Evolutionary conservation across 257 asterid species (phyloP), one percentile per base, ranked within the genome.

Genomic region (Avicennia marina): DNA sequence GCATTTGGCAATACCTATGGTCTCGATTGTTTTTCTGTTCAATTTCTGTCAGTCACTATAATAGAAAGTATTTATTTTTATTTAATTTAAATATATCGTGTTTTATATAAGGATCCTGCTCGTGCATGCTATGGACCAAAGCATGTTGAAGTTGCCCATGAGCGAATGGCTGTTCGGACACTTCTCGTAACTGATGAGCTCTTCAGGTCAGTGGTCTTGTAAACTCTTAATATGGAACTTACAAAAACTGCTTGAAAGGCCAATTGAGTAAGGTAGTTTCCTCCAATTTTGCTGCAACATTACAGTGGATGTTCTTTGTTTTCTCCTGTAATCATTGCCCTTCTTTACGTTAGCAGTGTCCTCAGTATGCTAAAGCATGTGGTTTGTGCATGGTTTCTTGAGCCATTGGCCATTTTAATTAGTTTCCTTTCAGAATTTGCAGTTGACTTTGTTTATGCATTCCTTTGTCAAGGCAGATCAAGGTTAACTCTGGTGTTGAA

Each of bases 71-170:
- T 22, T 48, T n/a, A n/a, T 43, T 15, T n/a, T 41, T 38, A 34
- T 24, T 53, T 48, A 60, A 56, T 48, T 71, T 45, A 46, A 62
- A 4, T 53, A 19, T 57, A 16, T 43, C 59, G 50, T 55, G 11
- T 43, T 52, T 63, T 70, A 59, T 13, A 65, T 16, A 53, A 91
- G 98, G 98, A 93, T 67, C 83, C 94, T 41, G 72, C 67, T 26
- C 98, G 96, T 43, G 96, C 97, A 55, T 89, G 97, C 81, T 93
- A 93, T 59, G 98, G 98, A 63, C 95, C 96, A 60, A 93, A 82
- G 63, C 98, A 93, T 40, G 97, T 93, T 40, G 97, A 93, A 72
- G 95, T 93, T 72, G 98, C 98, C 56, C 91, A 90, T 64, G 98
- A 90, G 53, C 81, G 89, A 42, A 81, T 90, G 96, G 96, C 98